Conservation (phyloP, 2,329 filamentous ascomycete species). For the Penicillium sp. region DNA sequence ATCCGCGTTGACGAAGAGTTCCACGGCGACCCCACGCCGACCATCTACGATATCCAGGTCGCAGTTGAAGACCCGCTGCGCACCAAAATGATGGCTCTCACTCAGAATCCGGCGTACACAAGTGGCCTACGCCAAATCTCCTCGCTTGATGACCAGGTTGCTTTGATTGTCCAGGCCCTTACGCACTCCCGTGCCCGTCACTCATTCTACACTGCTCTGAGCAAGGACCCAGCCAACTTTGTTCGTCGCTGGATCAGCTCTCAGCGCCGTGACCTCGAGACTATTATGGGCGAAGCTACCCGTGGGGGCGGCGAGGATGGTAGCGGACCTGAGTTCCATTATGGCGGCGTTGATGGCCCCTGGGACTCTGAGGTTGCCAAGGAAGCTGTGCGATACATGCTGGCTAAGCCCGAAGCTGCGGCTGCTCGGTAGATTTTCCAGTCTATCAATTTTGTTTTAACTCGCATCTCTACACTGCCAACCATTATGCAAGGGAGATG, state of each 20-base stretch:
- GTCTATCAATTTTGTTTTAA: background rate
- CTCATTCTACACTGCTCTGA: conserved; percentile 75
- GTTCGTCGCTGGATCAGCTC: conserved; percentile 84
- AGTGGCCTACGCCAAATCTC: conserved; percentile 73
- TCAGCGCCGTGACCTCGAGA: conserved; percentile 85
- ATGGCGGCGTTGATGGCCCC: conserved; percentile 56
- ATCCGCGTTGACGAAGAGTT: conserved; percentile 88
- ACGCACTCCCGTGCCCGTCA: conserved; percentile 85
- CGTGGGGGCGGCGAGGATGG: conserved; percentile 57
- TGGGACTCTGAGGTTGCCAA: conserved; percentile 62
- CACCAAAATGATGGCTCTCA: conserved; percentile 61
- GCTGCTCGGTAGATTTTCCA: conserved; percentile 24
- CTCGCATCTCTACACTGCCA: background rate
- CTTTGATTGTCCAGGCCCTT: conserved; percentile 77
- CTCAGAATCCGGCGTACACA: conserved; percentile 68
- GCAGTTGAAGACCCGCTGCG: conserved; percentile 79
- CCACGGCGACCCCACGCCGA: conserved; percentile 70
- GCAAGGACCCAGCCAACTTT: conserved; percentile 79
- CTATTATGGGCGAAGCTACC: conserved; percentile 78
- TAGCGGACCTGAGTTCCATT: conserved; percentile 45
- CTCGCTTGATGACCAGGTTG: conserved; percentile 78
- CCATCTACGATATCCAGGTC: conserved; percentile 86
- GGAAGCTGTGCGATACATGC: conserved; percentile 61
- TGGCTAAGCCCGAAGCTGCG: conserved; percentile 49
- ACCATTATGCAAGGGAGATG: background rate